A percentile compares a stretch with the other conserved stretches of the same genome.
phyloP scores from a whole-genome alignment of 306 rosid genomes.

The Casuarina glauca region DNA sequence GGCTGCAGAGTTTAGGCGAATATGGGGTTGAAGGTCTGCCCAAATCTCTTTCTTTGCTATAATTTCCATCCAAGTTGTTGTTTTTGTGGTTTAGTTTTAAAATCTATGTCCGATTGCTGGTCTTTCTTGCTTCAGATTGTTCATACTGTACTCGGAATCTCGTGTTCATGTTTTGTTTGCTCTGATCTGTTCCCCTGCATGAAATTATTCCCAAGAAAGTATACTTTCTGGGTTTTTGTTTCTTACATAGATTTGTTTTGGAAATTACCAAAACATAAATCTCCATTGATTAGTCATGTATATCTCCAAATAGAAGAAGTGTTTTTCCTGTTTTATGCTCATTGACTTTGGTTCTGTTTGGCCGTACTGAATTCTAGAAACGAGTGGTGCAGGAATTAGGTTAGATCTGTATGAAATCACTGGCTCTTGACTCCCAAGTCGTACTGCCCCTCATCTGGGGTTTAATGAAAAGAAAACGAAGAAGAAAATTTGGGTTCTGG shows the following conservation, averaged over 20 bases:
- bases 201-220: neutral
- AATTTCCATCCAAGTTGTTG: neutral
- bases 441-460: neutral
- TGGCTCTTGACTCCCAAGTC: neutral
- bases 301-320: no score
- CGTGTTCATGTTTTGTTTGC: neutral
- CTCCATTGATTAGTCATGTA: neutral
- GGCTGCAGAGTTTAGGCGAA: neutral
- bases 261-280: neutral
- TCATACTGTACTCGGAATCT: neutral
- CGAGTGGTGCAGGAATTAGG: neutral
- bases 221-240: neutral
- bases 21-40: constrained; percentile 7
- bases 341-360: neutral
- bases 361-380: neutral
- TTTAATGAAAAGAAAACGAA: neutral
- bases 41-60: neutral
- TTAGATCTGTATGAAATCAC: neutral
- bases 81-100: neutral
- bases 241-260: neutral
- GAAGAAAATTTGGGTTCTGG: neutral
- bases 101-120: neutral
- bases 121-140: neutral
- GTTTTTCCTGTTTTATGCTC: neutral
- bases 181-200: neutral